Base-by-base conservation (phyloP, 2,329 filamentous ascomycete species). In the Sordariomycetes sp. region DNA sequence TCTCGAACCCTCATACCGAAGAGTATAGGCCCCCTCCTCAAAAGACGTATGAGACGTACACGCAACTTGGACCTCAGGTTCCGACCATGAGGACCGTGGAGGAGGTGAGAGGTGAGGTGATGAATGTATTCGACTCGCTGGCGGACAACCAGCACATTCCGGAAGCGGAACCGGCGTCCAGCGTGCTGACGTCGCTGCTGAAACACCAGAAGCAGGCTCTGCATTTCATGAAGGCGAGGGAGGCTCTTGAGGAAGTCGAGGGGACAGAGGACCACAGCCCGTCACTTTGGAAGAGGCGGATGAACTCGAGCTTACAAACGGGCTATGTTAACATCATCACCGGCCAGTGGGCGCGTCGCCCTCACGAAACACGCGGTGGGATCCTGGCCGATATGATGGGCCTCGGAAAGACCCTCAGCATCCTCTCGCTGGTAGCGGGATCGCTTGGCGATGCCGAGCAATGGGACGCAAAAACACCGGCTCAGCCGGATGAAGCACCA, bases 191-290 rank as follows among this genome's bases (percentile, higher is more conserved):
- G 0, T 77, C 82, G 32, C 74, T 97, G 20, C 82, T 97, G 50
- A 79, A 80, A 59, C 93, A 97, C 71, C 93, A 97, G 70, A 94
- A 90, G 69, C 91, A 97, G 71, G 93, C 88, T 0, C 79, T 97
- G 0, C 83, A 86, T 68, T 97, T 96, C 68, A 90, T 97, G 87
- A 83, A 78, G 11, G 81, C 82, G 22, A 88, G 89, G 61, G 93
- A 97, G 71, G 81, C 83, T 54, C 80, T 83, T 0, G 77, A 81
- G 14, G 76, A 77, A n/a, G 79, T 79, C 56, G 81, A 82, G 22
- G 75, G 76, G 0, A 74, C 78, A 3, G 82, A 87, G 54, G 79
- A 81, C 57, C 78, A 80, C 18, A 82, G 85, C 61, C 86, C 85
- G 56, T 88, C 89, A 0, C 82, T 96, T 43, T 97, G 92, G 91